A percentile compares a stretch with the other conserved stretches of the same genome.
phyloP scores from a whole-genome alignment of 805 yeast species.

The Saturnispora saitoi region DNA sequence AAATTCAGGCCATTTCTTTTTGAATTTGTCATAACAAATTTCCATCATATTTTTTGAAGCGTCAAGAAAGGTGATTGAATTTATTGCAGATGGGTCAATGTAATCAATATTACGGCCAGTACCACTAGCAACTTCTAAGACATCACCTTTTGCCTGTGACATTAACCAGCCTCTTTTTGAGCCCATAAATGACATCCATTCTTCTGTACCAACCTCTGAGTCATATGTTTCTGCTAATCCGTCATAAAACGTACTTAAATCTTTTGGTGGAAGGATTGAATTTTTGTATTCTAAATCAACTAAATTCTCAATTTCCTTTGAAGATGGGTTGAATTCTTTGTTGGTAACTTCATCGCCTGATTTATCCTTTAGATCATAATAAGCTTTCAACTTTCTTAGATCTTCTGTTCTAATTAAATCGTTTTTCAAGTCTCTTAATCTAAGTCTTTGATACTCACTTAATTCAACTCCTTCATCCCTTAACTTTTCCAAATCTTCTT shows the following conservation, averaged over 20 bases:
- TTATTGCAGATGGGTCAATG: constrained; percentile 48
- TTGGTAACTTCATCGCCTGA: constrained; percentile 13
- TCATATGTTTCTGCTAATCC: constrained; percentile 75
- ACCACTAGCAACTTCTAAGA: constrained; percentile 89
- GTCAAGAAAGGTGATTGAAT: constrained; percentile 78
- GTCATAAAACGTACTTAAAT: constrained; percentile 76
- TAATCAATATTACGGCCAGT: constrained; percentile 89
- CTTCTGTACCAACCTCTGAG: constrained; percentile 68
- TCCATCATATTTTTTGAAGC: constrained; percentile 82
- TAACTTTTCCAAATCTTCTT: constrained; percentile 27
- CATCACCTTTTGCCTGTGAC: constrained; percentile 78
- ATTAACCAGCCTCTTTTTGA: constrained; percentile 70
- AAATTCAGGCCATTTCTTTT: constrained; percentile 55
- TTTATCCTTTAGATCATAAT: constrained; percentile 38
- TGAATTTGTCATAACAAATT: constrained; percentile 65
- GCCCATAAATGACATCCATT: constrained; percentile 49
- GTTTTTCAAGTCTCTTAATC: constrained; percentile 48
- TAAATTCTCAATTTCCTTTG: constrained; percentile 26
- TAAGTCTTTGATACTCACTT: constrained; percentile 56
- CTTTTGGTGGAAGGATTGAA: constrained; percentile 59
- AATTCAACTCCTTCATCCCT: constrained; percentile 31
- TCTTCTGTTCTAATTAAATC: constrained; percentile 60
- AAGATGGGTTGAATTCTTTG: constrained; percentile 27
- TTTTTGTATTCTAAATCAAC: constrained; percentile 25
- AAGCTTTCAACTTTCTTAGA: constrained; percentile 47